Percentiles rank a stretch among this genome's conserved stretches.
These are phyloP conservation scores for Pichia nakasei DNA, from an alignment of 805 yeast species.

Conservation along the genomic window DNA sequence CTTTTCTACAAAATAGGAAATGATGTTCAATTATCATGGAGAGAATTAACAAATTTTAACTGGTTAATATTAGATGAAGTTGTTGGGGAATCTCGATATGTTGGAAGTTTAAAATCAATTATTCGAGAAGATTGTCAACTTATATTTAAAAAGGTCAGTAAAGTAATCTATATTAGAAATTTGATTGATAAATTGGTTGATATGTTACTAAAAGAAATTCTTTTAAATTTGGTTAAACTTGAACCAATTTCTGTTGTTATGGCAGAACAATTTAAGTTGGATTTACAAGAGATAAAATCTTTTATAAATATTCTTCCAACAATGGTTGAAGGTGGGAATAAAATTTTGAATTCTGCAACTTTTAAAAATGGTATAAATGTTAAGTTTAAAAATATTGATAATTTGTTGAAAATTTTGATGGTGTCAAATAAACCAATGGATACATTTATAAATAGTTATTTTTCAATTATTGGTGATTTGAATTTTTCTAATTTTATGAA, in stretches of 20 bases:
- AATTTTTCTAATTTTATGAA: conserved; percentile 55
- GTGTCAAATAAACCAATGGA: conserved; percentile 60
- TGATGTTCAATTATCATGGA: conserved; percentile 67
- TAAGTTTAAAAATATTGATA: conserved; percentile 35
- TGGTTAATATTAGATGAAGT: conserved; percentile 63
- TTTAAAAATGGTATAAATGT: conserved; percentile 20
- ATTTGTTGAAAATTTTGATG: conserved; percentile 58
- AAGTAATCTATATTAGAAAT: conserved; percentile 64
- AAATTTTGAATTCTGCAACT: conserved; percentile 19
- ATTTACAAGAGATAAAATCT: conserved; percentile 55
- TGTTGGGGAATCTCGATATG: conserved; percentile 64
- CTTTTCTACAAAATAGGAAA: conserved; percentile 49
- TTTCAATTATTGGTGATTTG: conserved; percentile 57
- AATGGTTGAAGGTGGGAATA: conserved; percentile 30
- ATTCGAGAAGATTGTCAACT: conserved; percentile 36
- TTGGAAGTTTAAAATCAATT: conserved; percentile 44
- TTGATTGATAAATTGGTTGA: conserved; percentile 74
- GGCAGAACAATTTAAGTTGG: conserved; percentile 77
- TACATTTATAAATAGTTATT: conserved; percentile 54
- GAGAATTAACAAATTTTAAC: conserved; percentile 69
- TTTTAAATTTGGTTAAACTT: conserved; percentile 47
- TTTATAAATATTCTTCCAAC: conserved; percentile 42
- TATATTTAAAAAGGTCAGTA: conserved; percentile 50
- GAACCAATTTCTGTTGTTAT: conserved; percentile 61
- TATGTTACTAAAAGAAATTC: conserved; percentile 43